These are phyloP conservation scores for Coffea humblotiana DNA, from an alignment of 305 asterid genomes.

Conservation along the genomic window DNA sequence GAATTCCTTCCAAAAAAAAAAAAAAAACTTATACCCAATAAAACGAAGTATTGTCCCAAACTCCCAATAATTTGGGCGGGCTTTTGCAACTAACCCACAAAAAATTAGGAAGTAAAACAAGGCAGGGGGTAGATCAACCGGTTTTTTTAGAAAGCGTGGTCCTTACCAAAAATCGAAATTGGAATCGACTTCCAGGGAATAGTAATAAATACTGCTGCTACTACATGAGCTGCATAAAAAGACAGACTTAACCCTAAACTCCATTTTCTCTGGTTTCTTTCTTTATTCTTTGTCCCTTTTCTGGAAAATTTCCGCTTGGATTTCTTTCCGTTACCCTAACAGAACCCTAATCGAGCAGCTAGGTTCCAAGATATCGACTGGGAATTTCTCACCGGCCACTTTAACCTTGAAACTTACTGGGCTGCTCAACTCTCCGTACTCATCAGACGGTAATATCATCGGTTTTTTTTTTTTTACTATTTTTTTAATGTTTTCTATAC, in stretches of 20 bases:
- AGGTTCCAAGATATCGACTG: constrained; percentile 3
- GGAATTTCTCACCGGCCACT: neutral
- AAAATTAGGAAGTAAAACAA: too few species aligned
- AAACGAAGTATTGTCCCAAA: too few species aligned
- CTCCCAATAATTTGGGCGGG: too few species aligned
- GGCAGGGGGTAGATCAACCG: too few species aligned
- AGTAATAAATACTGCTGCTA: too few species aligned
- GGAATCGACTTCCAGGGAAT: neutral
- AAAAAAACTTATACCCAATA: too few species aligned
- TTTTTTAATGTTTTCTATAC: neutral
- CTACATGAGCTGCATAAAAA: neutral
- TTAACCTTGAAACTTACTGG: neutral
- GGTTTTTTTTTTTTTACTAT: neutral
- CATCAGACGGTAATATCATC: constrained; percentile 4
- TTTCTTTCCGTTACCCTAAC: neutral
- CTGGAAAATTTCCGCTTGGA: neutral
- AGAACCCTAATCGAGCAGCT: neutral
- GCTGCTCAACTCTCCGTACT: neutral
- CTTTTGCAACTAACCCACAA: too few species aligned
- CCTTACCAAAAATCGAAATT: too few species aligned
- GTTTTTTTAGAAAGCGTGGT: too few species aligned
- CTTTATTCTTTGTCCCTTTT: neutral
- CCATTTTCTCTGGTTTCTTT: constrained; percentile 15
- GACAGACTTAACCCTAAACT: constrained; percentile 3
- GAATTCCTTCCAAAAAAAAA: too few species aligned